These are phyloP conservation scores for Ophiostoma sp. DNA, from an alignment of 2,329 filamentous ascomycete genomes.

Conservation along the genomic window DNA sequence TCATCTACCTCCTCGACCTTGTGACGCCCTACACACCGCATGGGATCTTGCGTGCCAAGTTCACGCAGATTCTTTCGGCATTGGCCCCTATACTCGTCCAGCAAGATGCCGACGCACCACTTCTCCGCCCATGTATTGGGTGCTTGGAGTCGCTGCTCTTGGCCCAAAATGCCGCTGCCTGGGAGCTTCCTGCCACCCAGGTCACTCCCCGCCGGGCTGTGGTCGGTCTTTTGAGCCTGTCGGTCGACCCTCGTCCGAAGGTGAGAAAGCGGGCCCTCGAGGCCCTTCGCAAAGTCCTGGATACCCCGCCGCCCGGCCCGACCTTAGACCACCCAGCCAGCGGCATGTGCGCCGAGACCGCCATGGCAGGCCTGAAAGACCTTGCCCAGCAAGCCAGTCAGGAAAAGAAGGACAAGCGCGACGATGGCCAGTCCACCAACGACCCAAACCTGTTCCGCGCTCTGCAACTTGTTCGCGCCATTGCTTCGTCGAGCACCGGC, in stretches of 20 bases:
- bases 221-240: constrained; percentile 79
- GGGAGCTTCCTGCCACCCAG: constrained; percentile 81
- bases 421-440: constrained; percentile 56
- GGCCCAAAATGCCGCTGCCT: constrained; percentile 82
- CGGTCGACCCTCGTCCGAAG: constrained; percentile 86
- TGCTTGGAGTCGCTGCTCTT: constrained; percentile 89
- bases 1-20: constrained; percentile 93
- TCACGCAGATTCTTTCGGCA: constrained; percentile 85
- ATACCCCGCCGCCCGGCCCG: constrained; percentile 83
- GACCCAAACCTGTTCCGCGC: constrained; percentile 89
- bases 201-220: constrained; percentile 85
- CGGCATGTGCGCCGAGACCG: constrained; percentile 93
- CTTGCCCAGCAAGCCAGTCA: constrained; percentile 63
- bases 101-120: constrained; percentile 79
- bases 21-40: constrained; percentile 82
- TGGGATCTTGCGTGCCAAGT: constrained; percentile 88
- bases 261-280: constrained; percentile 92
- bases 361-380: constrained; percentile 75
- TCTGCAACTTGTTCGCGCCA: constrained; percentile 85
- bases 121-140: constrained; percentile 85
- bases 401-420: constrained; percentile 69
- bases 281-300: constrained; percentile 78
- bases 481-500: constrained; percentile 82
- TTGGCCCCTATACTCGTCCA: constrained; percentile 81
- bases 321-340: constrained; percentile 91